Percentiles rank a stretch among this genome's conserved stretches.
Conservation (phyloP, 768 basidiomycete genomes). For the Phylloporus rhodoxanthus region DNA sequence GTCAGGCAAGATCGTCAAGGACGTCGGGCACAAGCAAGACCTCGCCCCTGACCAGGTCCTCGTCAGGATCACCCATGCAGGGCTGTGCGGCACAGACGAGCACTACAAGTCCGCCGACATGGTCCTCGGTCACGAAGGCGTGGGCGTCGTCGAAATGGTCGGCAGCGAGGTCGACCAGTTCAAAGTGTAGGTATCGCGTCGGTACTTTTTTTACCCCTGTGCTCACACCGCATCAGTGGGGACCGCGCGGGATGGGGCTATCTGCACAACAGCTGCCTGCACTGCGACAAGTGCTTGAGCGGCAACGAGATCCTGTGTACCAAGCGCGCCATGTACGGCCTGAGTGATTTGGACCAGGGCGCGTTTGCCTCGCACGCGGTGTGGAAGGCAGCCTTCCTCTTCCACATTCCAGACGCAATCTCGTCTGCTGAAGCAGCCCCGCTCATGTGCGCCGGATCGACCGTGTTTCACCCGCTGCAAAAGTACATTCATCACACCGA, state of each 20-base stretch:
- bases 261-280: constrained; percentile 29
- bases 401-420: constrained; percentile 30
- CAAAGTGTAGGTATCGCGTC: constrained; percentile 26
- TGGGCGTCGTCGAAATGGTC: constrained; percentile 31
- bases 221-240: constrained; percentile 17
- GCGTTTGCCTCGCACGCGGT: constrained; percentile 33
- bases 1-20: constrained; percentile 16
- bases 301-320: constrained; percentile 29
- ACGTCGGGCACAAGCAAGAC: constrained; percentile 7
- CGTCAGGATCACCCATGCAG: constrained; percentile 29
- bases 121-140: constrained; percentile 38
- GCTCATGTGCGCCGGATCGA: constrained; percentile 35
- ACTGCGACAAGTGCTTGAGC: constrained; percentile 31
- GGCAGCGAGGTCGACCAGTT: constrained; percentile 29
- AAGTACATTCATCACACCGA: constrained; percentile 26
- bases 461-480: constrained; percentile 28
- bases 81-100: constrained; percentile 37
- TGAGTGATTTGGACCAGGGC: constrained; percentile 27
- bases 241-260: constrained; percentile 36
- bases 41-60: constrained; percentile 28
- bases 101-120: constrained; percentile 30
- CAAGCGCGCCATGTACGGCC: constrained; percentile 23
- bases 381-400: constrained; percentile 32
- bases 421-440: constrained; percentile 30
- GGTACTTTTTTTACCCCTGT: background rate